phyloP scores from a whole-genome alignment of 2,329 filamentous ascomycete genomes.

The Didymella pinodella region DNA sequence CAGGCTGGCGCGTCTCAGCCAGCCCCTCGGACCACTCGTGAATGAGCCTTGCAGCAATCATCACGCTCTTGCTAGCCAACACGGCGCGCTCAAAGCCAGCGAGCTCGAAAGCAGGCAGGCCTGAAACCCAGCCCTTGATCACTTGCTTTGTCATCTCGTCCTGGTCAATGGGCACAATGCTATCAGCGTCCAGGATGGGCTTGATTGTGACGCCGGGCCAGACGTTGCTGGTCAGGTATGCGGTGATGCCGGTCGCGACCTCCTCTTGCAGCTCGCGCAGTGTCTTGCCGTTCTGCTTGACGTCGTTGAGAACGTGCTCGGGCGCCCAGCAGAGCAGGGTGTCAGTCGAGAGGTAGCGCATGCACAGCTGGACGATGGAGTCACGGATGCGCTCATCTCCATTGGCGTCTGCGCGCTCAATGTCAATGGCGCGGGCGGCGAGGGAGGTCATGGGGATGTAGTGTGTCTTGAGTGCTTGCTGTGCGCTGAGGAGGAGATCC shows the following conservation, averaged over 20 bases:
- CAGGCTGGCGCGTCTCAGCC: conserved; percentile 58
- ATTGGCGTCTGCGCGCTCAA: conserved; percentile 70
- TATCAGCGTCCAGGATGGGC: conserved; percentile 80
- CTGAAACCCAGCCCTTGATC: conserved; percentile 77
- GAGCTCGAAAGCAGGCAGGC: conserved; percentile 79
- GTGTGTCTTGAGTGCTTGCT: conserved; percentile 85
- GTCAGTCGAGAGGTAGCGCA: conserved; percentile 92
- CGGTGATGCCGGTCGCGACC: conserved; percentile 73
- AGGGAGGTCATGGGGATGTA: conserved; percentile 90
- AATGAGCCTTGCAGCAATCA: conserved; percentile 78
- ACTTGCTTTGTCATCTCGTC: conserved; percentile 76
- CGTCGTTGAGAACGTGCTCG: conserved; percentile 59
- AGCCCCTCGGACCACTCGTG: conserved; percentile 87
- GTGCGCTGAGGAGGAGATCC: conserved; percentile 81
- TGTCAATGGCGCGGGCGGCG: conserved; percentile 82
- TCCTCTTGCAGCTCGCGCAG: conserved; percentile 77
- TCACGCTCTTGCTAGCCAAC: conserved; percentile 84
- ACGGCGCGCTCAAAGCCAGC: conserved; percentile 85
- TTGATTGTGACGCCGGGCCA: conserved; percentile 84
- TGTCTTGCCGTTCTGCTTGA: conserved; percentile 56
- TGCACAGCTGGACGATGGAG: conserved; percentile 70
- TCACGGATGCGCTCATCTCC: conserved; percentile 64
- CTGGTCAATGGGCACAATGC: conserved; percentile 79
- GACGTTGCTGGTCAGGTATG: conserved; percentile 73
- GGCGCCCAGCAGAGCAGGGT: conserved; percentile 90